Conservation (phyloP, 176 grass and related monocot genomes). For the Panicum miliaceum region DNA sequence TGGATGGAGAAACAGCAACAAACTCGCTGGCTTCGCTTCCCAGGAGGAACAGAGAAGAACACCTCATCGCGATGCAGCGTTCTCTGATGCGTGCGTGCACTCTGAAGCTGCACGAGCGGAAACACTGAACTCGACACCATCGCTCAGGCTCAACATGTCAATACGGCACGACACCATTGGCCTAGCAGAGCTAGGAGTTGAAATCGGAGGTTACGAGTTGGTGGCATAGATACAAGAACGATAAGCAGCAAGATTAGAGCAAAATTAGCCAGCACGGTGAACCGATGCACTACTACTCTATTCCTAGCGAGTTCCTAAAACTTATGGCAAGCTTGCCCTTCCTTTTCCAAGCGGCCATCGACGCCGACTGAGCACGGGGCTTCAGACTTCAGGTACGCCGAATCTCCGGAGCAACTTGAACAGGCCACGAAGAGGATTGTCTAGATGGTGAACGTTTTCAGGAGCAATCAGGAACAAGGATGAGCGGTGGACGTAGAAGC, state of each 20-base stretch:
- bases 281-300: background rate
- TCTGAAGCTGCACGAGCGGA: background rate
- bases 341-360: background rate
- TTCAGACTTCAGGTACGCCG: conserved; percentile 22
- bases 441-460: conserved; percentile 41
- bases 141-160: background rate
- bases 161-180: background rate
- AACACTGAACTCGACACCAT: background rate
- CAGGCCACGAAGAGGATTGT: conserved; percentile 54
- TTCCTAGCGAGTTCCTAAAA: conserved; percentile 6
- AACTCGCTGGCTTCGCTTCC: too few species aligned
- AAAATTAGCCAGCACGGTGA: conserved; percentile 3
- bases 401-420: conserved; percentile 25
- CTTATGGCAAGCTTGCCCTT: background rate
- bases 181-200: background rate
- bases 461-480: conserved; percentile 44
- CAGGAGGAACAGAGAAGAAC: too few species aligned
- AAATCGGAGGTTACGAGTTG: background rate
- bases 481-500: conserved; percentile 82
- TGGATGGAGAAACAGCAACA: too few species aligned
- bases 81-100: too few species aligned
- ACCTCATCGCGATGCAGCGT: background rate
- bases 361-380: background rate
- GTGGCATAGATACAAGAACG: conserved; percentile 16
- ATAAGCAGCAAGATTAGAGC: background rate